These are phyloP conservation scores for Seiridium cupressi DNA, from an alignment of 2,329 filamentous ascomycete genomes.

Conservation along the genomic window DNA sequence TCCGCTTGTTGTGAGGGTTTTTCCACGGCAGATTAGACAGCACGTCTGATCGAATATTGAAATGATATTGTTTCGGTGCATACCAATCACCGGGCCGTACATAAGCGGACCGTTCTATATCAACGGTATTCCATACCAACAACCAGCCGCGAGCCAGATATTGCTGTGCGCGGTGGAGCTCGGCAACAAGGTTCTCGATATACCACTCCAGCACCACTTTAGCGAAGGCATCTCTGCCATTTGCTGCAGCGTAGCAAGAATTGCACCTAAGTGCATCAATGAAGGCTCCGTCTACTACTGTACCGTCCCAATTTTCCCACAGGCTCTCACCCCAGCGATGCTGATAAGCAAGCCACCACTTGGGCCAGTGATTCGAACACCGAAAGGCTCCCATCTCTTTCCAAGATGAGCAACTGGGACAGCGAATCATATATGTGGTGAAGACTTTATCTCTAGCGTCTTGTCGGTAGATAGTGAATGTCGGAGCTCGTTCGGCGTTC, in stretches of 20 bases:
- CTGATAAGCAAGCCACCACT: constrained; percentile 4
- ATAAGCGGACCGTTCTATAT: background rate
- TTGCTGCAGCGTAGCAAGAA: background rate
- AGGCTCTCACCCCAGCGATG: background rate
- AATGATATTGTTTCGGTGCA: background rate
- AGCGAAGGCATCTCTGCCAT: background rate
- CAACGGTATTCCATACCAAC: background rate
- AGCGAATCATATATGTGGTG: constrained; percentile 13
- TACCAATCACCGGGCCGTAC: background rate
- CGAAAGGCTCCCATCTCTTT: constrained; percentile 9
- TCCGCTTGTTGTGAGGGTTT: background rate
- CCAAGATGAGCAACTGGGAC: constrained; percentile 8
- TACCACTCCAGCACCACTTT: background rate
- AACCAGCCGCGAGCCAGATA: background rate
- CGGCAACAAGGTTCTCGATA: background rate
- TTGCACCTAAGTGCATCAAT: background rate
- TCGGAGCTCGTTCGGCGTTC: background rate
- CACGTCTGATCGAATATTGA: background rate
- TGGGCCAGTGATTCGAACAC: background rate
- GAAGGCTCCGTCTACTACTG: background rate
- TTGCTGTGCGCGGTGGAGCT: background rate
- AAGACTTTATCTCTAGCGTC: background rate
- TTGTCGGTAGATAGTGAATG: constrained; percentile 1
- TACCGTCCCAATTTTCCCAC: background rate
- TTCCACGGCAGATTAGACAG: background rate